Conservation (phyloP, 1,139 yeast genomes). For the Geotrichum klebahnii region DNA sequence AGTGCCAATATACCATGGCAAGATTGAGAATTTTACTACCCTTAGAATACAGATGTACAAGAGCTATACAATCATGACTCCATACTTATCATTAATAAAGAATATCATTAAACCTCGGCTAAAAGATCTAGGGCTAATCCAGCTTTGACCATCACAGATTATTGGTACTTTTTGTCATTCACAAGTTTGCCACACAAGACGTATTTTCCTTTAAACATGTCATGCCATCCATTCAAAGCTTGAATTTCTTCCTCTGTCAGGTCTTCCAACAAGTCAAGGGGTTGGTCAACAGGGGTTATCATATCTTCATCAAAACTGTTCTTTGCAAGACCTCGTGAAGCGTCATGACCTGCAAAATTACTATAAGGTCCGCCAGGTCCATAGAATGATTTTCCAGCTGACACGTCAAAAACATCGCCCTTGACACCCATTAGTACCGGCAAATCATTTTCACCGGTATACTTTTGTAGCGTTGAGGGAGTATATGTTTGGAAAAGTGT, state of each 20-base stretch:
- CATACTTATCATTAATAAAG: neutral
- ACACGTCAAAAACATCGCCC: constrained; percentile 83
- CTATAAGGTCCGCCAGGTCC: constrained; percentile 97
- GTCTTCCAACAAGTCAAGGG: constrained; percentile 67
- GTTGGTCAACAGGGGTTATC: constrained; percentile 43
- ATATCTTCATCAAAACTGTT: constrained; percentile 70
- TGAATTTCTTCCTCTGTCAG: constrained; percentile 59
- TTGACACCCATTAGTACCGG: constrained; percentile 77
- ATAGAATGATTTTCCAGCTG: constrained; percentile 76
- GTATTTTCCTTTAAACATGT: constrained; percentile 66
- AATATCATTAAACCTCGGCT: neutral
- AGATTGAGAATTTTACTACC: neutral
- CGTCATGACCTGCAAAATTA: constrained; percentile 95
- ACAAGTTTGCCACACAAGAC: constrained; percentile 38
- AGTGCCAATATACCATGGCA: neutral
- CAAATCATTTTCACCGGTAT: constrained; percentile 59
- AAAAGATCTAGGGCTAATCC: neutral
- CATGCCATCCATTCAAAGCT: constrained; percentile 78
- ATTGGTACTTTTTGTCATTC: constrained; percentile 26
- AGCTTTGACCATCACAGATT: too few species aligned
- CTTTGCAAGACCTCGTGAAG: constrained; percentile 86
- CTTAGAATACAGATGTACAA: neutral
- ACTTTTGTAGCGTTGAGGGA: constrained; percentile 59
- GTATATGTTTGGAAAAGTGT: constrained; percentile 65
- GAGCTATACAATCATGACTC: neutral